These are phyloP conservation scores for Oryza meyeriana DNA, from an alignment of 176 grass and related monocot species.

Conservation along the genomic window DNA sequence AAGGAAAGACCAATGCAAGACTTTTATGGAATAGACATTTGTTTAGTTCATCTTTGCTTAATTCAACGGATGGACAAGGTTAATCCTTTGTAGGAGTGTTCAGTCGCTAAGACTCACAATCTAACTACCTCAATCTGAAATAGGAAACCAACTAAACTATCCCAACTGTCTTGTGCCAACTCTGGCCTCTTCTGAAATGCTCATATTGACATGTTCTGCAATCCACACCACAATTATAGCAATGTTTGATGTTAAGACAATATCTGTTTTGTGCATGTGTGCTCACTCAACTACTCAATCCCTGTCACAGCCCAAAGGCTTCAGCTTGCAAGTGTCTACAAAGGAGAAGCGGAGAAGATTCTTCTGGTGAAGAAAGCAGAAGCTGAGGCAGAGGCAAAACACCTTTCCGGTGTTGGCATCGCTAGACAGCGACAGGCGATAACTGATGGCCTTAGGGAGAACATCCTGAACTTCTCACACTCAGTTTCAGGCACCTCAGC, in stretches of 20 bases:
- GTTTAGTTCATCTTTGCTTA: neutral
- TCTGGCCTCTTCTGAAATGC: neutral
- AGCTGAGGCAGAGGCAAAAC: conserved; percentile 93
- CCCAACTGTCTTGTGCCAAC: neutral
- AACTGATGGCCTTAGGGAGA: conserved; percentile 85
- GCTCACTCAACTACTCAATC: conserved; percentile 16
- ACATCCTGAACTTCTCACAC: conserved; percentile 91
- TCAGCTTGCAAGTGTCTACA: conserved; percentile 96
- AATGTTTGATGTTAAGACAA: neutral
- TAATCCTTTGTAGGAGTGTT: neutral
- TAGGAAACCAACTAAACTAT: too few species aligned
- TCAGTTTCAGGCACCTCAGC: conserved; percentile 68
- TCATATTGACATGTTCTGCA: neutral
- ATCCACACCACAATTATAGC: neutral
- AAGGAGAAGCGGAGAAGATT: conserved; percentile 96
- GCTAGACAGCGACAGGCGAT: conserved; percentile 81
- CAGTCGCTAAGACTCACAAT: neutral
- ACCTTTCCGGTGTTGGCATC: conserved; percentile 19
- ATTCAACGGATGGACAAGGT: neutral
- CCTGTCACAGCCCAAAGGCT: conserved; percentile 70
- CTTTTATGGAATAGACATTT: neutral
- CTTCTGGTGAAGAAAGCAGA: conserved; percentile 96
- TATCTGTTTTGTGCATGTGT: neutral
- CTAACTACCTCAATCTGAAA: neutral
- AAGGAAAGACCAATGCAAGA: neutral